These are phyloP conservation scores for Ottelia alismoides DNA, from an alignment of 106 monocot genomes.

Conservation along the genomic window DNA sequence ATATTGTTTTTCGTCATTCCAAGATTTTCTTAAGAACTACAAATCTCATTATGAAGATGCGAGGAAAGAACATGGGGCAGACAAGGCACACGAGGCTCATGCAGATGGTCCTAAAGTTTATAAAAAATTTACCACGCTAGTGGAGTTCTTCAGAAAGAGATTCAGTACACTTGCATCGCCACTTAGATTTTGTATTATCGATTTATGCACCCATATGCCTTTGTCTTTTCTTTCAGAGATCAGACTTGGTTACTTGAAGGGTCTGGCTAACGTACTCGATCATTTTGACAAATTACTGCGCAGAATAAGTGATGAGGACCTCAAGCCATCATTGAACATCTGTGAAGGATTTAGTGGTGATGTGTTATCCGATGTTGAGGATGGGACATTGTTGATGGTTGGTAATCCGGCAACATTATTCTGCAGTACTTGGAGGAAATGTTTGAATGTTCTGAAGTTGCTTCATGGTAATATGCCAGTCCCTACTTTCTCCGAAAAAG, in stretches of 20 bases:
- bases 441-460: background rate
- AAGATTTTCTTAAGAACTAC: slow-evolving; percentile 17
- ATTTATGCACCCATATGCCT: slow-evolving; percentile 23
- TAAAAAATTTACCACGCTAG: background rate
- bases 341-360: slow-evolving; percentile 10
- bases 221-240: slow-evolving; percentile 1
- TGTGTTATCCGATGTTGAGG: background rate
- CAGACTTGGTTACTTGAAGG: slow-evolving; percentile 12
- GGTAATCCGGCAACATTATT: background rate
- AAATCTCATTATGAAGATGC: slow-evolving; percentile 12
- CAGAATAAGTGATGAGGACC: background rate
- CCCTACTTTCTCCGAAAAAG: background rate
- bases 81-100: background rate
- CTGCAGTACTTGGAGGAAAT: background rate
- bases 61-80: background rate
- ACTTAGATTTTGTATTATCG: slow-evolving; percentile 14
- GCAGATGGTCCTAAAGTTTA: background rate
- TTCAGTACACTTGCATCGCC: background rate
- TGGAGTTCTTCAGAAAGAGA: background rate
- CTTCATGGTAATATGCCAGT: background rate
- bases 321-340: background rate
- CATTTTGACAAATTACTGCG: slow-evolving; percentile 3
- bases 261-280: slow-evolving; percentile 11
- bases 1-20: background rate
- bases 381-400: background rate